Evolutionary conservation across 208 protist genomes (phyloP), one percentile per base, ranked within the genome.

Genomic region (Acanthamoeba sp.): DNA sequence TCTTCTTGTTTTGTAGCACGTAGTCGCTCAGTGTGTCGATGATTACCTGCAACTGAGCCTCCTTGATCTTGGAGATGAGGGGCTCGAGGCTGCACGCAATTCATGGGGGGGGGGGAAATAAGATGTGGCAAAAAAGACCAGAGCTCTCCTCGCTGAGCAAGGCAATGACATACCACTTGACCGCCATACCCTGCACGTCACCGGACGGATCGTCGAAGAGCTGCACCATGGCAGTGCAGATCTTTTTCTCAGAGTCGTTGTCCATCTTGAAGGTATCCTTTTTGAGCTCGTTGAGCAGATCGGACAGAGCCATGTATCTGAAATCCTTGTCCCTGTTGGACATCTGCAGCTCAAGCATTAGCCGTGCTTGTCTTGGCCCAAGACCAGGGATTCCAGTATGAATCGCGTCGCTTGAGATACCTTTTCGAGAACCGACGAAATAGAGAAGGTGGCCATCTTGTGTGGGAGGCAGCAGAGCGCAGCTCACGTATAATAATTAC

Each of bases 241-340:
- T 85, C 91, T 87, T 94, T 42, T 82, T 94, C 91, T 94, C 91
- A 29, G 32, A 48, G 48, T 94, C 91, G 34, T n/a, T 71, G 73
- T 94, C 71, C 42, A 94, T 80, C 34, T 59, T 94, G 48, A 94
- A 87, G 91, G 71, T 87, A 40, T 87, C 71, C 66, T 94, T 87
- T n/a, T 80, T 94, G 7, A 94, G 69, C 45, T 82, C 91, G 52
- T 80, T 94, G 10, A 85, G 50, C 22, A 94, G 50, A 85, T 94
- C 91, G 48, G 91, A 94, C 32, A 85, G n/a, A 0, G 71, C 91
- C 91, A 94, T 94, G 73, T 59, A 94, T 38, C 91, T 52, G 71
- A 94, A 94, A 36, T 94, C 91, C 76, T 94, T 94, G 91, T 94
- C 91, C 91, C 71, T 82, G 91, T 94, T 94, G 91, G 71, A 87